Base-by-base conservation (phyloP, 768 basidiomycete species). In the Leccinum truebloodii region DNA sequence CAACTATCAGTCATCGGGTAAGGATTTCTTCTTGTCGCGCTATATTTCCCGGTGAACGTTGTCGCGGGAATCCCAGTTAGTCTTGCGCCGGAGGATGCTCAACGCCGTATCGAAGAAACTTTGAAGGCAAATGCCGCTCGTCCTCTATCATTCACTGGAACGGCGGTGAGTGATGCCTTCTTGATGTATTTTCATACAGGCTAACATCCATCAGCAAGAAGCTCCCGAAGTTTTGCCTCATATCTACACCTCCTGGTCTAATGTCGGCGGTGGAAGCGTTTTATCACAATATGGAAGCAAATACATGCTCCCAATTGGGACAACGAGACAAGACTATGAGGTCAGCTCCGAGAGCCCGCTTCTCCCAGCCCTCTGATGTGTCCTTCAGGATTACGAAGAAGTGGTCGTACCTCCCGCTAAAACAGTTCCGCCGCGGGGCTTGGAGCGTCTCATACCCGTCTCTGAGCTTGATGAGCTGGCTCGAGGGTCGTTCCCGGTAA, bases 331-430 rank as follows among this genome's bases (percentile, higher is more conserved):
- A 16, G 79, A 83, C 54, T 69, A 82, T 49, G 90, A 95, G 69
- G 95, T 95, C 62, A 55, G 77, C 61, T 20, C 55, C 50, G 35
- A 7, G 35, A 8, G 14, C 28, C 53, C 24, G 16, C 59, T 60
- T 24, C 35, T 56, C 53, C 35, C 50, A 10, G 30, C 32, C 6
- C 20, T 55, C 60, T 63, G 55, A 67, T 60, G 24, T 56, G 28
- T 39, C 56, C n/a, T 59, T 18, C 63, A 95, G 94, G 84, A 87
- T 50, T 93, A 87, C 68, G 91, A 96, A 73, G 95, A 98, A 78
- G 90, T 97, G 18, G 81, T 86, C 24, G 81, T 98, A 37, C 97
- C 97, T 7, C 95, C 96, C 13, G 84, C 94, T 0, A 87, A 78
- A 63, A 79, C 85, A 2, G 81, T 96, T 1, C 94, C 95, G 10